Percentiles rank a stretch among this genome's conserved stretches.
phyloP scores from a whole-genome alignment of 1,139 yeast genomes.

The Hyphopichia wangnamkhiaoensis region DNA sequence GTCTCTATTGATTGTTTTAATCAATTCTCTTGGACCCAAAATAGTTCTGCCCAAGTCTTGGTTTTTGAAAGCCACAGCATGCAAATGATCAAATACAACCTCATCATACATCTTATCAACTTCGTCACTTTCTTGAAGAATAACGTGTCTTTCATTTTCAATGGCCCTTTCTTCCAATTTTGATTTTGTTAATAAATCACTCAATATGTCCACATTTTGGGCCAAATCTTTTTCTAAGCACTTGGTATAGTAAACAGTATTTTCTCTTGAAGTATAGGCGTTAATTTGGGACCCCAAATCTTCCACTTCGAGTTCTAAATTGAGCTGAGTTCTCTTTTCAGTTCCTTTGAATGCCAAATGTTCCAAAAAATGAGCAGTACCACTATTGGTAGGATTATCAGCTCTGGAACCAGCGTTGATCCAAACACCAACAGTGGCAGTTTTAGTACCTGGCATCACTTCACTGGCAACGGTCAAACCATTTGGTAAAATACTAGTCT shows the following conservation, averaged over 20 bases:
- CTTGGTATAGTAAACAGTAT: constrained; percentile 95
- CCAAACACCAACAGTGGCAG: constrained; percentile 98
- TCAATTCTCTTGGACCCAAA: constrained; percentile 89
- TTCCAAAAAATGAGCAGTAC: constrained; percentile 96
- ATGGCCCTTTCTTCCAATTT: constrained; percentile 80
- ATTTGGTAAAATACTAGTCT: constrained; percentile 43
- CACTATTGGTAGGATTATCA: constrained; percentile 79
- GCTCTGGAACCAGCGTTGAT: constrained; percentile 98
- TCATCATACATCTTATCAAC: constrained; percentile 98
- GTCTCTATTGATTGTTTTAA: constrained; percentile 70
- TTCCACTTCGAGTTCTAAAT: constrained; percentile 89
- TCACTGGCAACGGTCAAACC: constrained; percentile 96
- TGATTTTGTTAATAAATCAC: constrained; percentile 87
- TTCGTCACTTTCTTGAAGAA: constrained; percentile 94
- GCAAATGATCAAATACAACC: constrained; percentile 95
- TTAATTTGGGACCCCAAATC: constrained; percentile 95
- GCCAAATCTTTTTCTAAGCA: constrained; percentile 80
- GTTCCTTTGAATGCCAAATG: constrained; percentile 98
- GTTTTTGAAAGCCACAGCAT: constrained; percentile 84
- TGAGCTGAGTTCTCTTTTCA: constrained; percentile 72
- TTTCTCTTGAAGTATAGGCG: constrained; percentile 96
- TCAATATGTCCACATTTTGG: constrained; percentile 80
- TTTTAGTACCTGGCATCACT: constrained; percentile 78
- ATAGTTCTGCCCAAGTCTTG: constrained; percentile 98
- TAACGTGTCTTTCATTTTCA: constrained; percentile 94